These are phyloP conservation scores for Claviceps sp. DNA, from an alignment of 2,329 filamentous ascomycete species.

Conservation along the genomic window DNA sequence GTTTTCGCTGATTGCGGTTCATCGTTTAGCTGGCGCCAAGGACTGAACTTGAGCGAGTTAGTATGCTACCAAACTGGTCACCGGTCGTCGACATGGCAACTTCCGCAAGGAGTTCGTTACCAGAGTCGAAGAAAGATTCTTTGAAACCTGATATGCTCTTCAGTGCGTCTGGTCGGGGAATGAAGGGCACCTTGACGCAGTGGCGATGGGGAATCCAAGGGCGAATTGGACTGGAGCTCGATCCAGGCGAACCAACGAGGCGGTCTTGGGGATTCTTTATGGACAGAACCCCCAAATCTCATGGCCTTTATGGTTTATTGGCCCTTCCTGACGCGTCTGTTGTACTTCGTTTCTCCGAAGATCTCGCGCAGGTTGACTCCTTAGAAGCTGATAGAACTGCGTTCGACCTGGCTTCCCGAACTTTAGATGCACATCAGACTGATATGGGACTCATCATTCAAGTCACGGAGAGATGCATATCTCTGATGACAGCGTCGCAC, in stretches of 20 bases:
- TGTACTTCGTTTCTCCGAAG: slow-evolving; percentile 33
- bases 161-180: slow-evolving; percentile 50
- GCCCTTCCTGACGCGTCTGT: slow-evolving; percentile 35
- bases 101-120: background rate
- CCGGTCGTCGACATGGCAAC: slow-evolving; percentile 42
- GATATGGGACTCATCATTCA: slow-evolving; percentile 32
- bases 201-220: slow-evolving; percentile 58
- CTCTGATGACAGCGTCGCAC: slow-evolving; percentile 22
- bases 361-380: slow-evolving; percentile 32
- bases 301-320: slow-evolving; percentile 26
- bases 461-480: slow-evolving; percentile 36
- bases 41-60: slow-evolving; percentile 28
- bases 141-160: slow-evolving; percentile 42
- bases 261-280: slow-evolving; percentile 38
- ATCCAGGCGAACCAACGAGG: slow-evolving; percentile 33
- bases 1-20: background rate
- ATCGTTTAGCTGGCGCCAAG: slow-evolving; percentile 38
- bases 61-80: slow-evolving; percentile 49
- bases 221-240: slow-evolving; percentile 45
- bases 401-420: slow-evolving; percentile 40
- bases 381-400: slow-evolving; percentile 25
- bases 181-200: slow-evolving; percentile 51
- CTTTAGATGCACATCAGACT: slow-evolving; percentile 30
- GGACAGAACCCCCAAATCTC: slow-evolving; percentile 8
- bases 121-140: slow-evolving; percentile 13